These are phyloP conservation scores for Euphorbia peplus DNA, from an alignment of 345 rosid species.

Conservation along the genomic window DNA sequence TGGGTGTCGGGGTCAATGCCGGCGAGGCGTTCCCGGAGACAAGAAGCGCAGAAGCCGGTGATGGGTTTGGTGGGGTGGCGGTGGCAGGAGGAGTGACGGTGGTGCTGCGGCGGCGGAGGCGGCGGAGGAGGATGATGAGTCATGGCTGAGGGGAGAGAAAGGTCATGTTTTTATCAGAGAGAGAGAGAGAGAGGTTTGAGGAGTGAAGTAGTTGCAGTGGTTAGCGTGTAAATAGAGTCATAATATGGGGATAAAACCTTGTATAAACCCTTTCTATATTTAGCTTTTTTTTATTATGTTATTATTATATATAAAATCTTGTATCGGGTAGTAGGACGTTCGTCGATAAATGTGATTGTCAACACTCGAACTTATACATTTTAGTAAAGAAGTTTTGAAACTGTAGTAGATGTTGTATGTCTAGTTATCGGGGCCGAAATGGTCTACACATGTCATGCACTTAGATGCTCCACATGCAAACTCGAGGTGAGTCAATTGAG, in stretches of 20 bases:
- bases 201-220: neutral
- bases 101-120: slow-evolving; percentile 17
- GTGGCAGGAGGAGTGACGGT: slow-evolving; percentile 48
- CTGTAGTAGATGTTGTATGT: no score
- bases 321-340: no score
- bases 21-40: slow-evolving; percentile 81
- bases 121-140: slow-evolving; percentile 21
- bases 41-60: slow-evolving; percentile 63
- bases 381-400: no score
- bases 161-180: slow-evolving; percentile 6
- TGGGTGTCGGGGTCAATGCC: slow-evolving; percentile 46
- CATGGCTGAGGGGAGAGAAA: slow-evolving; percentile 31
- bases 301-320: no score
- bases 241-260: slow-evolving; percentile 16
- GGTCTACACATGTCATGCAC: no score
- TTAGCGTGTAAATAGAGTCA: neutral
- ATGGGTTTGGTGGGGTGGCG: slow-evolving; percentile 55
- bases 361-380: no score
- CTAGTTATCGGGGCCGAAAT: no score
- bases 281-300: neutral
- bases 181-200: neutral
- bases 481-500: no score
- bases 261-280: slow-evolving; percentile 28
- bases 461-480: no score
- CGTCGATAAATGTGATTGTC: no score